Evolutionary conservation across 202 grass and related monocot genomes (phyloP).

Genomic region (Miscanthus sacchariflorus): DNA sequence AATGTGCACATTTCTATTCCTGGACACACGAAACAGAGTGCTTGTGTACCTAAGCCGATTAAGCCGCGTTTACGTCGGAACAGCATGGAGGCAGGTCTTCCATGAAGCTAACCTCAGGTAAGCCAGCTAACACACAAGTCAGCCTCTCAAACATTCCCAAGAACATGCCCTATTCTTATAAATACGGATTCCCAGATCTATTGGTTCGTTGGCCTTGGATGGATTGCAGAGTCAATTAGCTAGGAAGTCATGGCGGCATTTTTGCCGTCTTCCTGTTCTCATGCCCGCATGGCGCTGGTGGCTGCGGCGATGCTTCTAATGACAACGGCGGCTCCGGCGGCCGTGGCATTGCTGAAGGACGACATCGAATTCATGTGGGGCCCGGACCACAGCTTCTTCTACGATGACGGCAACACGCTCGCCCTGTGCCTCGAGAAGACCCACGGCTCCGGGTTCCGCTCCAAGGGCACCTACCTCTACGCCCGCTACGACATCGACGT

Average conservation of each 20-base stretch:
- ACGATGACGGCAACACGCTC: constrained; percentile 25
- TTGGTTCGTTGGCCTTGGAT: background rate
- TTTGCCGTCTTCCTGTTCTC: background rate
- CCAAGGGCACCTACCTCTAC: constrained; percentile 42
- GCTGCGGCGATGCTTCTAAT: background rate
- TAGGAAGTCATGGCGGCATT: background rate
- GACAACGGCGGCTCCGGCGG: background rate
- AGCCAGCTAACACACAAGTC: background rate
- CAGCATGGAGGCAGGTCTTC: background rate
- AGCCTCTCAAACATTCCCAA: background rate
- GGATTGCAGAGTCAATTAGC: background rate
- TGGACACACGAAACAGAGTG: background rate
- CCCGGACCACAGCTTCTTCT: constrained; percentile 47
- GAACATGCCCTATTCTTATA: background rate
- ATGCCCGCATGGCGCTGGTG: background rate
- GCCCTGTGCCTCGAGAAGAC: constrained; percentile 43
- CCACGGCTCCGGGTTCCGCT: constrained; percentile 39
- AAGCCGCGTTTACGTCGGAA: background rate
- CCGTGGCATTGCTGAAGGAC: background rate
- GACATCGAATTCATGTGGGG: constrained; percentile 34
- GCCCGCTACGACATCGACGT: constrained; percentile 57
- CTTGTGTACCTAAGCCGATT: background rate
- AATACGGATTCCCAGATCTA: background rate
- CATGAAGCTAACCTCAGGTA: background rate
- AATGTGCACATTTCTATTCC: background rate